Conservation (phyloP, 345 rosid species). For the Bruguiera parviflora region DNA sequence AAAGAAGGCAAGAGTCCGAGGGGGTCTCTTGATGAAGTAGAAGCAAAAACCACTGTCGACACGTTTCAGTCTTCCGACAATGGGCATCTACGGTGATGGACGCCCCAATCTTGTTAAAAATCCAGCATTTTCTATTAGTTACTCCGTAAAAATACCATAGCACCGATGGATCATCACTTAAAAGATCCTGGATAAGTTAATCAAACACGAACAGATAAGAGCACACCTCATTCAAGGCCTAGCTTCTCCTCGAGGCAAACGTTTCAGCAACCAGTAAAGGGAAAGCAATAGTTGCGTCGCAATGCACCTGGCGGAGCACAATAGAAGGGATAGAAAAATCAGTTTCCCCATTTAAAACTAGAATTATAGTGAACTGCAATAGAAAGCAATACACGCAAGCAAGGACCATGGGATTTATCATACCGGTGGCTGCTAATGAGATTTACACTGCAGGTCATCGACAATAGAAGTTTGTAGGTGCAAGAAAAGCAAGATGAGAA, state of each 20-base stretch:
- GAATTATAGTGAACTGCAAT: background rate
- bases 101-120: no score
- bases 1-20: no score
- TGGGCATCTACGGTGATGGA: no score
- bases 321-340: background rate
- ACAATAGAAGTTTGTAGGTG: background rate
- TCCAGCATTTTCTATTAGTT: no score
- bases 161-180: no score
- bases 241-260: slow-evolving; percentile 55
- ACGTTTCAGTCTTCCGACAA: no score
- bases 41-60: no score
- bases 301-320: slow-evolving; percentile 56
- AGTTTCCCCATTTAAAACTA: background rate
- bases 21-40: no score
- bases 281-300: slow-evolving; percentile 96
- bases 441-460: background rate
- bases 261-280: slow-evolving; percentile 91
- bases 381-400: background rate
- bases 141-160: no score
- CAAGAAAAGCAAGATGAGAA: background rate
- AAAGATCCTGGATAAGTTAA: no score
- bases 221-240: slow-evolving; percentile 11
- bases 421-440: background rate
- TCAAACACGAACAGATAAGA: no score
- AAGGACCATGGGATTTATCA: background rate